phyloP scores from a whole-genome alignment of 2,329 filamentous ascomycete species.

The Elsinoe arachidis region DNA sequence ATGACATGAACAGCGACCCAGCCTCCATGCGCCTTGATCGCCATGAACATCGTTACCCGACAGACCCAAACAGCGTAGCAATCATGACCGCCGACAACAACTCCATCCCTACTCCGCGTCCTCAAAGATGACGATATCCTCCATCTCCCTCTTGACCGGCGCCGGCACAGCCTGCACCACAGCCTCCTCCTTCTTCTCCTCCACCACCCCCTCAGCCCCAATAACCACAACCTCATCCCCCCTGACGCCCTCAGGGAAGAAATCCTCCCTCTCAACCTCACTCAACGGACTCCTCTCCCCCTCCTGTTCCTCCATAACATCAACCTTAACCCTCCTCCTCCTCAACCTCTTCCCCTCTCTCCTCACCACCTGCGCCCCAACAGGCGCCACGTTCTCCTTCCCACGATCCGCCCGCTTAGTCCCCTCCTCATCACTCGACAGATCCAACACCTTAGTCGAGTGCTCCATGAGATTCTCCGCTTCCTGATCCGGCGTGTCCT shows the following conservation, averaged over 20 bases:
- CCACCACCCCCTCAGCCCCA: conserved; percentile 13
- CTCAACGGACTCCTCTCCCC: conserved; percentile 27
- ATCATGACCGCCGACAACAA: background rate
- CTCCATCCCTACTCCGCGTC: conserved; percentile 15
- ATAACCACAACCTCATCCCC: conserved; percentile 25
- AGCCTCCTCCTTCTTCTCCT: conserved; percentile 14
- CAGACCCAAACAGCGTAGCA: background rate
- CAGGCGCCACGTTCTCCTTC: conserved; percentile 89
- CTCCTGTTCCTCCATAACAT: conserved; percentile 27
- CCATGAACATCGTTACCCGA: conserved; percentile 1
- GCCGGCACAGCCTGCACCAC: conserved; percentile 8
- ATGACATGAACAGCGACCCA: background rate
- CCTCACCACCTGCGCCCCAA: conserved; percentile 20
- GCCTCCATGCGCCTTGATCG: background rate
- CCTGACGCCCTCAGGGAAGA: conserved; percentile 27
- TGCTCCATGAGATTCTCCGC: conserved; percentile 91
- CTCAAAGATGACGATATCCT: conserved; percentile 24
- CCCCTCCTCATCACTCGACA: conserved; percentile 78
- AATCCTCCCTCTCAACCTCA: conserved; percentile 28
- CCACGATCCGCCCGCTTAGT: conserved; percentile 51
- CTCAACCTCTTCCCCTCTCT: conserved; percentile 23
- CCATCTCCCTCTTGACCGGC: conserved; percentile 16
- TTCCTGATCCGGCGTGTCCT: conserved; percentile 83
- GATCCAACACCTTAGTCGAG: conserved; percentile 75
- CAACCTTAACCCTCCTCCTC: conserved; percentile 22